phyloP scores from a whole-genome alignment of 2,329 filamentous ascomycete genomes.

The Diplodia sapinea region DNA sequence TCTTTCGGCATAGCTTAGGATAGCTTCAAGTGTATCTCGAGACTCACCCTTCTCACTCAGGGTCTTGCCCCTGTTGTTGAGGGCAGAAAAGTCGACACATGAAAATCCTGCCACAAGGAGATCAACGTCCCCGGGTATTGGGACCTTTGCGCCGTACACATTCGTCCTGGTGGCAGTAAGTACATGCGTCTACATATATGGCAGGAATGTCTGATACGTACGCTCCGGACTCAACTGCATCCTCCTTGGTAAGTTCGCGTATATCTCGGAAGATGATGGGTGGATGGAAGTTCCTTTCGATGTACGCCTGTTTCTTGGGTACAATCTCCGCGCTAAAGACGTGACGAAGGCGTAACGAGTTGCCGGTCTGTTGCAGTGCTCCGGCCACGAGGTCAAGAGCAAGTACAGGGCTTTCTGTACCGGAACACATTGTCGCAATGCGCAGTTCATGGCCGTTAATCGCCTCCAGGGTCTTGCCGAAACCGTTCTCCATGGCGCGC shows the following conservation, averaged over 20 bases:
- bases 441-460: slow-evolving; percentile 50
- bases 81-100: slow-evolving; percentile 73
- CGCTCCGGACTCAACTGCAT: slow-evolving; percentile 53
- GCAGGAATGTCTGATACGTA: neutral
- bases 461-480: slow-evolving; percentile 46
- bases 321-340: slow-evolving; percentile 56
- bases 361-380: slow-evolving; percentile 37
- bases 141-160: slow-evolving; percentile 65
- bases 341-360: slow-evolving; percentile 44
- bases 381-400: slow-evolving; percentile 63
- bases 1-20: slow-evolving; percentile 62
- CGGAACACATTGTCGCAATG: slow-evolving; percentile 77
- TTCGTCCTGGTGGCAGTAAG: slow-evolving; percentile 54
- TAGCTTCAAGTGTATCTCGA: slow-evolving; percentile 66
- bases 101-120: slow-evolving; percentile 74
- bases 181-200: neutral
- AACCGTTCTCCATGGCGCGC: slow-evolving; percentile 43
- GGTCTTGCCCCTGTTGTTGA: slow-evolving; percentile 64
- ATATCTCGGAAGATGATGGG: slow-evolving; percentile 54
- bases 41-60: slow-evolving; percentile 67
- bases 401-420: slow-evolving; percentile 75
- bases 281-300: slow-evolving; percentile 54
- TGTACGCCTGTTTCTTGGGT: slow-evolving; percentile 54
- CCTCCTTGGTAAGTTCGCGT: slow-evolving; percentile 50
- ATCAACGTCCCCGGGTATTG: slow-evolving; percentile 65